Evolutionary conservation across 2,329 filamentous ascomycete genomes (phyloP).

Genomic region (Microdochium trichocladiopsis): DNA sequence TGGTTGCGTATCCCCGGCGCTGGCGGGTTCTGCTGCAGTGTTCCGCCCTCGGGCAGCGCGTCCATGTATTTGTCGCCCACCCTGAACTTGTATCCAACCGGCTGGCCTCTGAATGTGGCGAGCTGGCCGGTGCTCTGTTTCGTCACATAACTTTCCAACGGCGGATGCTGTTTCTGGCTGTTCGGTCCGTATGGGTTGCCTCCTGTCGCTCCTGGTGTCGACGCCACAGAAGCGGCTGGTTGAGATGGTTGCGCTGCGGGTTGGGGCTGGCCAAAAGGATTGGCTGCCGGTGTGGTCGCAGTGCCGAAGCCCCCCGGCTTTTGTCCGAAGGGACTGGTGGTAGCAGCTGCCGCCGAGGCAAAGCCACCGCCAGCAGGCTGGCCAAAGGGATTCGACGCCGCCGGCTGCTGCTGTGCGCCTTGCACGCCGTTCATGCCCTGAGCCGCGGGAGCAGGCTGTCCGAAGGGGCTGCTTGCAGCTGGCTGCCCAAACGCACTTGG

Average conservation of each 20-base stretch:
- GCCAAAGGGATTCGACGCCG: slow-evolving; percentile 15
- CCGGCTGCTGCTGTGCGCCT: slow-evolving; percentile 6
- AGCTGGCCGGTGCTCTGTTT: slow-evolving; percentile 37
- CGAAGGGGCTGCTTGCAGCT: slow-evolving; percentile 15
- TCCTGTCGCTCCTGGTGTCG: slow-evolving; percentile 5
- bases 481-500: slow-evolving; percentile 25
- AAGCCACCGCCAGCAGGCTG: slow-evolving; percentile 11
- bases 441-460: slow-evolving; percentile 13
- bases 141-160: slow-evolving; percentile 33
- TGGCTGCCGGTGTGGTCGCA: slow-evolving; percentile 4
- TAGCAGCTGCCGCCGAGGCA: not conserved
- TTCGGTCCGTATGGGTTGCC: slow-evolving; percentile 35
- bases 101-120: slow-evolving; percentile 54
- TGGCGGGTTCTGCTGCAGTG: slow-evolving; percentile 4
- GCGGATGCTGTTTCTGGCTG: slow-evolving; percentile 36
- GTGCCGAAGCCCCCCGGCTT: slow-evolving; percentile 7
- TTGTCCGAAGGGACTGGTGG: not conserved
- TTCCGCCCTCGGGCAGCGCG: slow-evolving; percentile 3
- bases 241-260: slow-evolving; percentile 7
- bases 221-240: slow-evolving; percentile 6
- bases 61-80: slow-evolving; percentile 15
- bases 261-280: slow-evolving; percentile 14
- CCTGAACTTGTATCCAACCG: slow-evolving; percentile 48
- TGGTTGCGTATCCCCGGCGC: slow-evolving; percentile 41
- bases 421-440: slow-evolving; percentile 3